phyloP scores from a whole-genome alignment of 2,329 filamentous ascomycete species.

The Aspergillus intermedius region DNA sequence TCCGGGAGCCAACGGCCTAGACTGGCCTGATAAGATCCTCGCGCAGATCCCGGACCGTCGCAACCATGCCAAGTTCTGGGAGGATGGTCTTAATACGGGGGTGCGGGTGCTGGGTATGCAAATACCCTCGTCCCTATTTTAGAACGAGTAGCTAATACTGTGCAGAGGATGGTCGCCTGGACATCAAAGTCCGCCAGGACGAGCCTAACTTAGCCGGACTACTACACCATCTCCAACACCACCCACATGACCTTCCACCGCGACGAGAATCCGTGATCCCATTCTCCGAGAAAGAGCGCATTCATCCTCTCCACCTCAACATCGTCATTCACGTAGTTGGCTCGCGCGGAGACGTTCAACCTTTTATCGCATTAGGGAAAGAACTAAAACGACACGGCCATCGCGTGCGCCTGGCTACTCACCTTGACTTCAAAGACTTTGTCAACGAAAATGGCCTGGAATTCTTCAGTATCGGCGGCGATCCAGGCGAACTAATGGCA shows the following conservation, averaged over 20 bases:
- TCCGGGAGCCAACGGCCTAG: background rate
- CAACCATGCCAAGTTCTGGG: background rate
- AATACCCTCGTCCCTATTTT: background rate
- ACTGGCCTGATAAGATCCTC: background rate
- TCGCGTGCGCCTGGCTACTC: conserved; percentile 67
- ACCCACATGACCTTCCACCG: conserved; percentile 1
- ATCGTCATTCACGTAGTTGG: conserved; percentile 71
- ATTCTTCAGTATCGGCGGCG: conserved; percentile 70
- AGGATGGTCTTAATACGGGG: conserved; percentile 10
- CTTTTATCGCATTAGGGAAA: conserved; percentile 64
- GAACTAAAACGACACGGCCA: conserved; percentile 62
- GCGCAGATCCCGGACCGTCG: background rate
- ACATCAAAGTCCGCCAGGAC: conserved; percentile 72
- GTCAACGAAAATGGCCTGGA: conserved; percentile 65
- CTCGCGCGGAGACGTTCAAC: conserved; percentile 68
- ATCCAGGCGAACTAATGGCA: conserved; percentile 70
- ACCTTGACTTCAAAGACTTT: conserved; percentile 61
- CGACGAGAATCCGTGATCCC: conserved; percentile 4
- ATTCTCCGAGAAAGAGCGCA: background rate
- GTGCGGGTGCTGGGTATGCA: conserved; percentile 14
- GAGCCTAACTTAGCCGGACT: conserved; percentile 60
- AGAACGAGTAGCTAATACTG: background rate
- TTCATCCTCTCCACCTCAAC: conserved; percentile 37
- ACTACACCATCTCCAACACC: conserved; percentile 45
- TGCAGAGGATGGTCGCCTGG: conserved; percentile 66